These are phyloP conservation scores for Pochonia chlamydosporia DNA, from an alignment of 2,329 filamentous ascomycete genomes.

Conservation along the genomic window DNA sequence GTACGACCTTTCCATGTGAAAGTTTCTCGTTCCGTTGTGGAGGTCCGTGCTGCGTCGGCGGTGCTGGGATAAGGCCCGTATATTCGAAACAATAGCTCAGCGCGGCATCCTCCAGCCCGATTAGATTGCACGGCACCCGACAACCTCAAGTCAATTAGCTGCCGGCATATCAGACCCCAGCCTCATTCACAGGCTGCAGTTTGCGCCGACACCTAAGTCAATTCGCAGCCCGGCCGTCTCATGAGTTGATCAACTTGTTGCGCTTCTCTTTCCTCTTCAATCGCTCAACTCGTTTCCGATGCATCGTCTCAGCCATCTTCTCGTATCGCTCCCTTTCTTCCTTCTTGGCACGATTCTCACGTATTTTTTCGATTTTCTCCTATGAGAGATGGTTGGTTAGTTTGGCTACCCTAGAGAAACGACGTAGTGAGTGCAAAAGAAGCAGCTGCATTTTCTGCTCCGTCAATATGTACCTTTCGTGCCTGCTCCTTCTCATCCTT, in stretches of 20 bases:
- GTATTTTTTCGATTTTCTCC: constrained; percentile 73
- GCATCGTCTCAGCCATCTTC: constrained; percentile 96
- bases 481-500: constrained; percentile 93
- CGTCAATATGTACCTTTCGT: constrained; percentile 58
- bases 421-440: not conserved
- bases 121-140: not conserved
- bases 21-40: too few species aligned
- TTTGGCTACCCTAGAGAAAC: not conserved
- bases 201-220: too few species aligned
- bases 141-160: not conserved
- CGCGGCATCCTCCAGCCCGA: not conserved
- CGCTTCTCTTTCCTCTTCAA: constrained; percentile 94
- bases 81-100: constrained; percentile 1
- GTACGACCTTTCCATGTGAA: too few species aligned
- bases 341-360: constrained; percentile 80
- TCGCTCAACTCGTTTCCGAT: constrained; percentile 87
- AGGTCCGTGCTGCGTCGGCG: too few species aligned
- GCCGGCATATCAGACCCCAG: not conserved
- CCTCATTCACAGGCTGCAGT: not conserved
- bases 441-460: not conserved
- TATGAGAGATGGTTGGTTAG: constrained; percentile 30
- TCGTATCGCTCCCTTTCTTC: constrained; percentile 90
- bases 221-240: constrained; percentile 18
- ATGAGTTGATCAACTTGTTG: constrained; percentile 74
- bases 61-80: not conserved